Evolutionary conservation across 805 yeast genomes (phyloP).

Genomic region (Pichia ethanolica): DNA sequence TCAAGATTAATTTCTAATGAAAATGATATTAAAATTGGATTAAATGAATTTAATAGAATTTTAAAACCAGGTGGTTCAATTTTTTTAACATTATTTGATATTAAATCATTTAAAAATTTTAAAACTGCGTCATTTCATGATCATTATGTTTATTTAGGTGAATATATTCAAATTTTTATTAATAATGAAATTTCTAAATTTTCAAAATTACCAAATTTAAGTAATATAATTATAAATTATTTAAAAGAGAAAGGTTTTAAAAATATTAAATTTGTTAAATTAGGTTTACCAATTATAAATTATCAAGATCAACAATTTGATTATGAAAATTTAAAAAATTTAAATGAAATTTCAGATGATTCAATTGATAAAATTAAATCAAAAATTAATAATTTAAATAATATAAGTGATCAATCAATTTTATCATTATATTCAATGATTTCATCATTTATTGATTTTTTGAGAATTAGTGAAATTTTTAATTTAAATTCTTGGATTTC

Average conservation of each 20-base stretch:
- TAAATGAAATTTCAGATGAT: background rate
- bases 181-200: conserved; percentile 4
- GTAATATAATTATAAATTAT: background rate
- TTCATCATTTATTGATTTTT: conserved; percentile 24
- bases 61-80: conserved; percentile 26
- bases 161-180: conserved; percentile 6
- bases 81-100: conserved; percentile 25
- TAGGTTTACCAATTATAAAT: conserved; percentile 4
- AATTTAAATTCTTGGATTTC: conserved; percentile 11
- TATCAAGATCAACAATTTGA: background rate
- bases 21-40: conserved; percentile 13
- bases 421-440: conserved; percentile 26
- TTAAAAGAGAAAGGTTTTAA: background rate
- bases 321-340: background rate
- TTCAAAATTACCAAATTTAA: background rate
- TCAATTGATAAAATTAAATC: background rate
- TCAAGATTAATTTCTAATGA: conserved; percentile 14
- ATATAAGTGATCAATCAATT: conserved; percentile 22
- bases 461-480: conserved; percentile 12
- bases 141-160: conserved; percentile 1
- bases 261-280: conserved; percentile 4
- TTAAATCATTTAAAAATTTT: conserved; percentile 7
- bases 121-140: conserved; percentile 1
- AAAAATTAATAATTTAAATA: background rate
- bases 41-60: conserved; percentile 25